phyloP scores from a whole-genome alignment of 345 rosid species.

The Mangifera indica region DNA sequence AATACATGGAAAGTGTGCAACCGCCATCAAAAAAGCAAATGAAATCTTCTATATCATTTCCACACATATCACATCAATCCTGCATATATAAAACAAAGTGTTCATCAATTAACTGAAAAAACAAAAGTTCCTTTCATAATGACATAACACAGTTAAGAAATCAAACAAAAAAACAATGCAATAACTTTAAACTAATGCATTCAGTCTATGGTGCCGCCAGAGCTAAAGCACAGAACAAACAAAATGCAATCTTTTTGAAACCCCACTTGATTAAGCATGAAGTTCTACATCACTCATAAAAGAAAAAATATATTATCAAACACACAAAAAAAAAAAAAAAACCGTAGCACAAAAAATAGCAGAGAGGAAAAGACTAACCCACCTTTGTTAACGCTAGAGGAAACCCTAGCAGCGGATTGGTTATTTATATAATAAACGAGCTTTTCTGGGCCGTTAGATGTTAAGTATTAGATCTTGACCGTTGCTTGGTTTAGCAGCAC shows the following conservation, averaged over 20 bases:
- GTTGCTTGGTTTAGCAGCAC: neutral
- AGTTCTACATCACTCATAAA: neutral
- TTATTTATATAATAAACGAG: neutral
- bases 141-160: no score
- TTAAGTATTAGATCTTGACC: neutral
- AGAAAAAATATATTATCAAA: neutral
- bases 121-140: neutral
- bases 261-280: neutral
- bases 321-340: no score
- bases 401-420: conserved; percentile 11
- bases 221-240: neutral
- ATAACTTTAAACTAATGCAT: neutral
- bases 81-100: neutral
- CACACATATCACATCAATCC: neutral
- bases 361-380: conserved; percentile 4
- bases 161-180: neutral
- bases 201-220: neutral
- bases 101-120: neutral
- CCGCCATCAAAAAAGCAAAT: conserved; percentile 1
- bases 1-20: conserved; percentile 7
- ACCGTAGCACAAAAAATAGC: no score
- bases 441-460: conserved; percentile 4
- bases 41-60: neutral
- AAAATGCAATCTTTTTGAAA: neutral
- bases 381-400: neutral